Percentiles rank a stretch among this genome's conserved stretches.
phyloP scores from a whole-genome alignment of 1,139 yeast genomes.

The Suhomyces chickasaworum region DNA sequence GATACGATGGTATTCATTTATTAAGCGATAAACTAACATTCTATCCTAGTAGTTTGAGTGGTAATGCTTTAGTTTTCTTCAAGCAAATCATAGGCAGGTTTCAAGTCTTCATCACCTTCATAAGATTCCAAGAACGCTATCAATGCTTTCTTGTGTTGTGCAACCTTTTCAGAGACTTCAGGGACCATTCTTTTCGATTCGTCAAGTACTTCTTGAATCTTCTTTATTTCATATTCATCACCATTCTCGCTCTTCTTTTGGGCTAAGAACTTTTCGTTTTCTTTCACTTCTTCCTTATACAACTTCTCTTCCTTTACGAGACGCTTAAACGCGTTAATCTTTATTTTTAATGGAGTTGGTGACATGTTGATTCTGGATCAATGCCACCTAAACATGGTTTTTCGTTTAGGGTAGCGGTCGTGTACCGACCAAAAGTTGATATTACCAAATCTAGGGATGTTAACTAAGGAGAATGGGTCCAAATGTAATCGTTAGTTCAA shows the following conservation, averaged over 20 bases:
- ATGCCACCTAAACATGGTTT: background rate
- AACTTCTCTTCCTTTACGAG: slow-evolving; percentile 69
- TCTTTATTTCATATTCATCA: slow-evolving; percentile 74
- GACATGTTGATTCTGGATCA: slow-evolving; percentile 43
- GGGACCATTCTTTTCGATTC: slow-evolving; percentile 74
- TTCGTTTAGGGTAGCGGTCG: background rate
- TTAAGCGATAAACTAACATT: background rate
- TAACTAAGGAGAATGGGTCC: too few species aligned
- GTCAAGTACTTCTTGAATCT: slow-evolving; percentile 60
- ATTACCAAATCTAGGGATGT: too few species aligned
- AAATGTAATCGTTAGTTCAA: too few species aligned
- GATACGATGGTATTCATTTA: too few species aligned
- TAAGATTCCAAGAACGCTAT: slow-evolving; percentile 36
- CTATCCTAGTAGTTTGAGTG: background rate
- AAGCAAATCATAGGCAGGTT: slow-evolving; percentile 38
- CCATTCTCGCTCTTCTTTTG: slow-evolving; percentile 45
- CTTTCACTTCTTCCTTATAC: slow-evolving; percentile 64
- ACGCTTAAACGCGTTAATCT: slow-evolving; percentile 71
- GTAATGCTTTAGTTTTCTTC: background rate
- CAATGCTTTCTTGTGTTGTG: slow-evolving; percentile 51
- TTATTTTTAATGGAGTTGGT: slow-evolving; percentile 76
- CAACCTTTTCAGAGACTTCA: slow-evolving; percentile 56
- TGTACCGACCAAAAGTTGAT: background rate
- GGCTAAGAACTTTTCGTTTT: slow-evolving; percentile 55
- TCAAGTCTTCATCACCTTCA: slow-evolving; percentile 53